A percentile compares a stretch with the other conserved stretches of the same genome.
phyloP scores from a whole-genome alignment of 805 yeast species.

The Sungouiella thailandica region DNA sequence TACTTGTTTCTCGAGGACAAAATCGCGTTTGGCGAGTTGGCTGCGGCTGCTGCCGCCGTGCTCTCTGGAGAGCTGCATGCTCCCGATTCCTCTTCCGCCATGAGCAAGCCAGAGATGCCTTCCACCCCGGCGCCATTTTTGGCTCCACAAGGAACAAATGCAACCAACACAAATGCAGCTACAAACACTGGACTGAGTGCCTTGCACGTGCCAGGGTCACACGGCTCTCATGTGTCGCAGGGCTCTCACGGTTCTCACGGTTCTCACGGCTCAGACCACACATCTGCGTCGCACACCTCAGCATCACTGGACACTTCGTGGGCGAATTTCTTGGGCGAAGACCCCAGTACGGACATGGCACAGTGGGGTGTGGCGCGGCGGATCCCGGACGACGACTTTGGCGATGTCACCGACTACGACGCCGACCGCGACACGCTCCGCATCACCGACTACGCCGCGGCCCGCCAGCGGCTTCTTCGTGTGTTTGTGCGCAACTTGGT shows the following conservation, averaged over 20 bases:
- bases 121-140: too few species aligned
- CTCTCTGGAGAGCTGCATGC: too few species aligned
- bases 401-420: constrained; percentile 18
- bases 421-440: constrained; percentile 9
- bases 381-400: constrained; percentile 29
- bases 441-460: constrained; percentile 19
- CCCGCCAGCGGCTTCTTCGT: constrained; percentile 21
- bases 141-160: background rate
- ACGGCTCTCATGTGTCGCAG: too few species aligned
- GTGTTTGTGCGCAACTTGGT: constrained; percentile 25
- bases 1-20: constrained; percentile 29
- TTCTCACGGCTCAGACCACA: too few species aligned
- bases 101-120: constrained; percentile 1
- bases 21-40: constrained; percentile 21
- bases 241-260: too few species aligned
- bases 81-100: constrained; percentile 1
- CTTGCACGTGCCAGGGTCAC: too few species aligned
- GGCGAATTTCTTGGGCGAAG: constrained; percentile 2
- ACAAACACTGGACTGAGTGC: background rate
- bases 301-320: background rate
- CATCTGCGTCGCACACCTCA: too few species aligned
- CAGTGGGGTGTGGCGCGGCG: constrained; percentile 25
- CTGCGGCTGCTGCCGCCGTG: constrained; percentile 19
- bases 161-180: background rate
- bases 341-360: background rate